Evolutionary conservation across 75 land plant species (phyloP).

Genomic region (Azolla pinnata): DNA sequence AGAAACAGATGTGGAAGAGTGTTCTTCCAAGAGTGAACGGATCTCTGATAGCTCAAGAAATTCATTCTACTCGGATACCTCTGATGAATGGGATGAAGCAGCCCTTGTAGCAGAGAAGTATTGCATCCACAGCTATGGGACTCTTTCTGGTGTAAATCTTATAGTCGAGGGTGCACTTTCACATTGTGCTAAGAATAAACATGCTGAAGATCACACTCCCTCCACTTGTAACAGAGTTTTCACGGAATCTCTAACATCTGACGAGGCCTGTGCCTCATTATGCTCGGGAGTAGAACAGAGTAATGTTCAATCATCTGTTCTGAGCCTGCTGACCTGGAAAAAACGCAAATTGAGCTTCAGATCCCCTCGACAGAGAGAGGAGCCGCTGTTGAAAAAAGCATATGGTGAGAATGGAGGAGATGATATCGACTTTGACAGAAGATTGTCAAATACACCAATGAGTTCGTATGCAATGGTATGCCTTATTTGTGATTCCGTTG

Average conservation of each 20-base stretch:
- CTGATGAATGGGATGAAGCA: slow-evolving; percentile 40
- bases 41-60: slow-evolving; percentile 28
- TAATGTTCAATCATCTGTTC: slow-evolving; percentile 33
- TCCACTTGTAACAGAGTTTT: slow-evolving; percentile 36
- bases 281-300: slow-evolving; percentile 24
- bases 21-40: slow-evolving; percentile 41
- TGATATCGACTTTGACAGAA: slow-evolving; percentile 87
- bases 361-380: slow-evolving; percentile 65
- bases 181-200: slow-evolving; percentile 9
- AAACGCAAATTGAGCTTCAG: slow-evolving; percentile 66
- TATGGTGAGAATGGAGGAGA: slow-evolving; percentile 93
- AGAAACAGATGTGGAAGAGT: slow-evolving; percentile 6
- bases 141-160: slow-evolving; percentile 50
- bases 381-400: slow-evolving; percentile 79
- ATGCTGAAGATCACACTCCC: slow-evolving; percentile 8
- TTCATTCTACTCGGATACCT: slow-evolving; percentile 53
- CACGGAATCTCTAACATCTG: slow-evolving; percentile 21
- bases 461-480: slow-evolving; percentile 11
- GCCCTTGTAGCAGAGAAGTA: slow-evolving; percentile 26
- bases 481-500: slow-evolving; percentile 8
- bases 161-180: slow-evolving; percentile 45
- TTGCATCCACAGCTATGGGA: slow-evolving; percentile 46
- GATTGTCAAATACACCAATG: slow-evolving; percentile 54
- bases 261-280: slow-evolving; percentile 33
- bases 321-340: slow-evolving; percentile 66